Percentiles rank a stretch among this genome's conserved stretches.
Conservation (phyloP, 2,329 filamentous ascomycete species). For the Fusarium sambucinum region DNA sequence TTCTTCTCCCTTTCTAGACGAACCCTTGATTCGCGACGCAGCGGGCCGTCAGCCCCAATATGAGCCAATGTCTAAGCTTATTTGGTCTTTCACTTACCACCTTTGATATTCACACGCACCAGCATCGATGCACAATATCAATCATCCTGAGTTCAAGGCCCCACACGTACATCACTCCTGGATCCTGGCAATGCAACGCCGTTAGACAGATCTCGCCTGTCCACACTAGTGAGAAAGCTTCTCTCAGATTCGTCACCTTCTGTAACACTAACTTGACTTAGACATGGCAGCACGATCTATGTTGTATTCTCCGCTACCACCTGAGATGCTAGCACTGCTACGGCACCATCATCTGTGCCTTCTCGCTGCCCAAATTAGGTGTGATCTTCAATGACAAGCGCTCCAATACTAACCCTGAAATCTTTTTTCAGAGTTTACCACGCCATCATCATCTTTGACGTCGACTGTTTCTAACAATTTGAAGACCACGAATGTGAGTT, state of each 20-base stretch:
- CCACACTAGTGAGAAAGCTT: conserved; percentile 15
- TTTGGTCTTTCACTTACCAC: conserved; percentile 1
- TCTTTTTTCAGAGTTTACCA: conserved; percentile 19
- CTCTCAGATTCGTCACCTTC: conserved; percentile 12
- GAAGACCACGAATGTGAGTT: neutral
- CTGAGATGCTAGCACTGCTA: conserved; percentile 16
- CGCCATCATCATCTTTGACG: neutral
- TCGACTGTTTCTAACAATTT: neutral
- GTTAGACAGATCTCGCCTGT: conserved; percentile 36
- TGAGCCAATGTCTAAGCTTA: conserved; percentile 23
- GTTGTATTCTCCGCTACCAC: conserved; percentile 11
- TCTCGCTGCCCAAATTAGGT: neutral
- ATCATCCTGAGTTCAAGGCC: conserved; percentile 6
- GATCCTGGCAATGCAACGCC: conserved; percentile 34
- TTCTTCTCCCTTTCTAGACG: conserved; percentile 16
- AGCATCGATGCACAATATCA: neutral
- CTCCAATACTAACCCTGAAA: conserved; percentile 32
- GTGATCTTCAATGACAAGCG: conserved; percentile 31
- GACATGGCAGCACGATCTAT: conserved; percentile 18
- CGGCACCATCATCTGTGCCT: neutral
- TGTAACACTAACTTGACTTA: neutral
- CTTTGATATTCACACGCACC: neutral
- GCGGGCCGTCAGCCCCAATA: conserved; percentile 33
- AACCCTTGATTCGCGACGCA: conserved; percentile 18
- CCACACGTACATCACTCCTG: conserved; percentile 4